Conservation (phyloP, 441 rosid genomes). For the Codiaeum variegatum region DNA sequence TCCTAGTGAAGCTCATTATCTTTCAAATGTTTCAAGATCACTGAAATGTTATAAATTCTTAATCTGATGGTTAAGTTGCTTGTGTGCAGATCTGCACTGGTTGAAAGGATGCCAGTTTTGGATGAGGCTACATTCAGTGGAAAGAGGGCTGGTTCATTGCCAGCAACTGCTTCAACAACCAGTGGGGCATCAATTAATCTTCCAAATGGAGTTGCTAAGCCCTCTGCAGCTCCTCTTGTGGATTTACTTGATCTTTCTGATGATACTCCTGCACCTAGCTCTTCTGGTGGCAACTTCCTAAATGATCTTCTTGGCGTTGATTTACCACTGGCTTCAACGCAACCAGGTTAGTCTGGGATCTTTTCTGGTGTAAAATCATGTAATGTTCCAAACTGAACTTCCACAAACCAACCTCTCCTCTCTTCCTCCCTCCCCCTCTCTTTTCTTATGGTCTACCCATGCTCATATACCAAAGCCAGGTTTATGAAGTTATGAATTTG, state of each 20-base stretch:
- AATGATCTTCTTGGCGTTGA: constrained; percentile 90
- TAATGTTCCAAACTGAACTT: constrained; percentile 7
- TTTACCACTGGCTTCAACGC: constrained; percentile 47
- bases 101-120: constrained; percentile 97
- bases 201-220: constrained; percentile 87
- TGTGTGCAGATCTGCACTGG: constrained; percentile 76
- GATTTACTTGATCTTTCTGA: constrained; percentile 93
- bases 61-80: constrained; percentile 32
- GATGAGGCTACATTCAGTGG: constrained; percentile 94
- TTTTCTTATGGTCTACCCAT: neutral
- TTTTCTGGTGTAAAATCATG: constrained; percentile 8
- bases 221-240: constrained; percentile 71
- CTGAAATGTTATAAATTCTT: constrained; percentile 15
- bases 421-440: too few relatives aligned
- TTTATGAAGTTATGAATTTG: neutral
- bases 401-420: too few relatives aligned
- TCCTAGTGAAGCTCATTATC: constrained; percentile 18
- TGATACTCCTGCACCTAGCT: constrained; percentile 69
- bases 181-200: constrained; percentile 53
- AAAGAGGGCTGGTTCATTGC: constrained; percentile 77
- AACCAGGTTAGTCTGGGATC: constrained; percentile 57
- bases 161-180: constrained; percentile 59
- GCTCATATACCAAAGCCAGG: neutral
- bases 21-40: constrained; percentile 11
- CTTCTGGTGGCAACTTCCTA: constrained; percentile 85